Percentiles rank a stretch among this genome's conserved stretches.
These are phyloP conservation scores for Adansonia digitata DNA, from an alignment of 345 rosid genomes.

Conservation along the genomic window DNA sequence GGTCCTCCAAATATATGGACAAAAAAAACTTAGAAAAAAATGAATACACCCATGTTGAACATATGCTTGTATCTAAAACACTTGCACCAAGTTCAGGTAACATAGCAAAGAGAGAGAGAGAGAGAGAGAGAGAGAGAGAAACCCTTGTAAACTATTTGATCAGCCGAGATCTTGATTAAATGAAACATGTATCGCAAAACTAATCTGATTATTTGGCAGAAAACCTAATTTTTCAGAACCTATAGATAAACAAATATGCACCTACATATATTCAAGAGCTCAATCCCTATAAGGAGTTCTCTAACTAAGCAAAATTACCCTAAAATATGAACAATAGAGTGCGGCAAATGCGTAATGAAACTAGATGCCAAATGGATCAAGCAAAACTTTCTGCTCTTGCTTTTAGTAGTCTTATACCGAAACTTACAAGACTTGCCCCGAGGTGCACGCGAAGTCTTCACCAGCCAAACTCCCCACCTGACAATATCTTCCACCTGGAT, in stretches of 20 bases:
- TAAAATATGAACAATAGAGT: neutral
- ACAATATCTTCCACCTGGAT: too few species aligned
- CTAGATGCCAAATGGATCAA: neutral
- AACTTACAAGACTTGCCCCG: too few species aligned
- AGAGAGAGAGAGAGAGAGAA: too few species aligned
- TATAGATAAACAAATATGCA: neutral
- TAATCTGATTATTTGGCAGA: neutral
- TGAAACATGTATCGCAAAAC: neutral
- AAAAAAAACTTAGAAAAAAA: too few species aligned
- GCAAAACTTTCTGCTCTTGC: constrained; percentile 44
- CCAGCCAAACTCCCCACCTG: too few species aligned
- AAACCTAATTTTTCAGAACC: neutral
- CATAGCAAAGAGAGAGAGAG: too few species aligned
- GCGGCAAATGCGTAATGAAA: neutral
- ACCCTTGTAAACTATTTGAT: neutral
- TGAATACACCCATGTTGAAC: too few species aligned
- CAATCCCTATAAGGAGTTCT: neutral
- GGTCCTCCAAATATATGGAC: too few species aligned
- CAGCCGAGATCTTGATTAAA: neutral
- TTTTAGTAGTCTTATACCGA: constrained; percentile 53
- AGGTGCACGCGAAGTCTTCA: too few species aligned
- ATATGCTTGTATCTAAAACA: too few species aligned
- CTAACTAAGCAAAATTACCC: neutral
- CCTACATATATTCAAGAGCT: neutral
- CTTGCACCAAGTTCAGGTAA: too few species aligned